Evolutionary conservation across 352 stramenopile genomes (phyloP), one percentile per base, ranked within the genome.

Genomic region (Halophytophthora batemanensis): DNA sequence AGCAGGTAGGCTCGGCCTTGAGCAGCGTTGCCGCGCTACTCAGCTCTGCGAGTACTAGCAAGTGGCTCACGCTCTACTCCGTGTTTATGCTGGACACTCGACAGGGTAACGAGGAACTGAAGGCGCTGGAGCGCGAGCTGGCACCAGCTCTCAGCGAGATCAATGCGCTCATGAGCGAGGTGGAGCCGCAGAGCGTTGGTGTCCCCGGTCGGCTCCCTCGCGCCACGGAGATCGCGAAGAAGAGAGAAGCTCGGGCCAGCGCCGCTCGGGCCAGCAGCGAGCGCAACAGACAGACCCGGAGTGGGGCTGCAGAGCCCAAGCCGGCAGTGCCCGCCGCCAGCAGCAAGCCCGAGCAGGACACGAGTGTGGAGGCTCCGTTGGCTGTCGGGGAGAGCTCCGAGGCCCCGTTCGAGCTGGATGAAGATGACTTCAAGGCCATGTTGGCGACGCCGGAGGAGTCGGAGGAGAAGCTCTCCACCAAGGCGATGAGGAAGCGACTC

Each of bases 341-440:
- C 25, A 31, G 8, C 25, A 4, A 4, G 8, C 25, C 25, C 39
- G 15, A 54, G 29, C 28, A 52, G 11, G 12, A 42, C 12, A 17
- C 14, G 17, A 10, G 1, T 48, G 2, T 13, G 29, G 47, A 3
- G 56, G 23, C 50, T 1, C 21, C 47, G 33, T 18, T 40, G 36
- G 21, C 31, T 25, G 22, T 47, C 25, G 8, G 19, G n/a, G 50
- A 37, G 11, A 64, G 37, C 23, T 56, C 55, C 12, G 46, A 53
- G 21, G 39, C 56, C 53, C 64, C 45, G 7, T 52, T 53, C 19
- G 64, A 82, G 25, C 59, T 88, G 18, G 69, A 42, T 21, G 64
- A 64, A 2, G 61, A 77, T 22, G 75, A 91, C 33, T 80, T 89
- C 21, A 74, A 78, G 29, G 54, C 69, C 21, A 86, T 89, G 75